Evolutionary conservation across 2,329 filamentous ascomycete genomes (phyloP).

Genomic region (Orbilia quercus): DNA sequence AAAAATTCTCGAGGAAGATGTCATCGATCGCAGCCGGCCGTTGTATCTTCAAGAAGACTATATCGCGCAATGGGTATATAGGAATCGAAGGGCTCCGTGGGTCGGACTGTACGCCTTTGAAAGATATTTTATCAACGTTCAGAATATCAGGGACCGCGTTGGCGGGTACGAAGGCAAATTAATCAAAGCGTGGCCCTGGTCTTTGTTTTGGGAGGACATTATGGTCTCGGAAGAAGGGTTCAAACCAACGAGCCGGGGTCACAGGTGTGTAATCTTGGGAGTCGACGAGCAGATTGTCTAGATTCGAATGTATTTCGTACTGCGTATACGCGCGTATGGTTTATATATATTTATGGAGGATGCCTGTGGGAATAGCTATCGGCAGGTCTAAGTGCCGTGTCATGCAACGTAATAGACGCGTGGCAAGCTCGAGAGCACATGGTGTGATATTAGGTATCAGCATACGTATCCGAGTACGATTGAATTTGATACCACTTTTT

Average conservation of each 20-base stretch:
- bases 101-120: constrained; percentile 9
- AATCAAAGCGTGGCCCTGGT: constrained; percentile 33
- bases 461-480: too few species aligned
- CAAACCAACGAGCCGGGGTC: background rate
- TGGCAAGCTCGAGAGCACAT: background rate
- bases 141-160: background rate
- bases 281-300: constrained; percentile 3
- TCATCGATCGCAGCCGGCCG: constrained; percentile 1
- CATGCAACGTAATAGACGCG: too few species aligned
- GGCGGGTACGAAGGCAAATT: constrained; percentile 15
- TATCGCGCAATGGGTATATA: constrained; percentile 6
- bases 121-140: constrained; percentile 29
- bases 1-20: too few species aligned
- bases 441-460: background rate
- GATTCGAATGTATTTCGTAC: too few species aligned
- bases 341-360: too few species aligned
- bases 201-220: constrained; percentile 25
- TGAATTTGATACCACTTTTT: too few species aligned
- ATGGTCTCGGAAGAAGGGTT: background rate
- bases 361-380: too few species aligned
- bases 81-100: constrained; percentile 10
- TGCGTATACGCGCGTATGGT: too few species aligned
- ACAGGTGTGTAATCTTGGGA: constrained; percentile 17
- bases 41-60: constrained; percentile 9
- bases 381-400: background rate